phyloP scores from a whole-genome alignment of 2,329 filamentous ascomycete genomes.

The Xylariaceae sp. region DNA sequence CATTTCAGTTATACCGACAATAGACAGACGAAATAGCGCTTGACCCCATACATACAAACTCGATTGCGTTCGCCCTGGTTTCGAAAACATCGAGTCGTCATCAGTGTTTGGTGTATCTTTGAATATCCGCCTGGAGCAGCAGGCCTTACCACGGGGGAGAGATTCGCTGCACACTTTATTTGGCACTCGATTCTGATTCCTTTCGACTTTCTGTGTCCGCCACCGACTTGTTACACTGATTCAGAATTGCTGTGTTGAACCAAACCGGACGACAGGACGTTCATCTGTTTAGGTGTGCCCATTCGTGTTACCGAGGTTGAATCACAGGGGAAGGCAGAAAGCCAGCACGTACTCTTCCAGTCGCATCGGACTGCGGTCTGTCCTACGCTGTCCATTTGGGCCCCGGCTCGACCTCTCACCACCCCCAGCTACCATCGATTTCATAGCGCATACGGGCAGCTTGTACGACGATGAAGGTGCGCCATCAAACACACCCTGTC shows the following conservation, averaged over 20 bases:
- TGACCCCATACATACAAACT: too few relatives aligned
- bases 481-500: conserved; percentile 24
- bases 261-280: conserved; percentile 18
- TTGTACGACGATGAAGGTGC: conserved; percentile 33
- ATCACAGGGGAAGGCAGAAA: conserved; percentile 20
- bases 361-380: conserved; percentile 18
- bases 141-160: conserved; percentile 27
- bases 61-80: conserved; percentile 16
- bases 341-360: conserved; percentile 11
- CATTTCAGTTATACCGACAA: not conserved
- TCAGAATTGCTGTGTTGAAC: conserved; percentile 27
- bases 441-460: conserved; percentile 19
- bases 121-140: conserved; percentile 20
- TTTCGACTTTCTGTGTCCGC: conserved; percentile 21
- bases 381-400: conserved; percentile 16
- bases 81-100: conserved; percentile 18
- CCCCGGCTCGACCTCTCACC: conserved; percentile 15
- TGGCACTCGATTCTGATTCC: conserved; percentile 18
- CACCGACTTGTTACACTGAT: conserved; percentile 28
- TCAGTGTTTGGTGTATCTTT: conserved; percentile 4
- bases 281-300: conserved; percentile 20
- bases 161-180: conserved; percentile 16
- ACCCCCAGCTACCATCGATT: conserved; percentile 20
- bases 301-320: conserved; percentile 25
- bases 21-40: too few relatives aligned